Base-by-base conservation (phyloP, 805 yeast species). In the Yamadazyma takamatsuzukensis region DNA sequence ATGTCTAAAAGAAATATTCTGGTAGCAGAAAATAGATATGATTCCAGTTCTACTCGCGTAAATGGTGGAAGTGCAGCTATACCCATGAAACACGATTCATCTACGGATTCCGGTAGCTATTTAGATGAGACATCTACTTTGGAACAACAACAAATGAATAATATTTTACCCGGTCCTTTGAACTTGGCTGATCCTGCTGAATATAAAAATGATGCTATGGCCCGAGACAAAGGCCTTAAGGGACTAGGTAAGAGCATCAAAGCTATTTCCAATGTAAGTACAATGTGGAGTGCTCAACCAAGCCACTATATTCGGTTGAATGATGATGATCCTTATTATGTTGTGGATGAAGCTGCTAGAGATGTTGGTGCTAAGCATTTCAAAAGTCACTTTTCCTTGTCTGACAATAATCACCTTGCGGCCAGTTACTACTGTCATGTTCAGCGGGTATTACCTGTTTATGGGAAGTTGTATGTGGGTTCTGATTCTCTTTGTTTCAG, bases 401-500 rank as follows among this genome's bases (percentile, higher is more conserved):
- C 72, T 4, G 68, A 64, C 0, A 49, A 61, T 2, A 77, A 76
- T 24, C 53, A 49, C 4, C 60, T 89, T 28, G 55, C 80, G 0
- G 78, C 95, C 0, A 70, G 86, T 1, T 90, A 86, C 49, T 80
- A 74, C 48, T 69, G 81, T 1, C 79, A 84, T 56, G 49, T 87
- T 12, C 80, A 76, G 42, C 72, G 83, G 43, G 74, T 83, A 9
- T 60, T 86, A 13, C 96, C 96, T 1, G 63, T 79, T 1, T 88
- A 85, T 56, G 97, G 97, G 1, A 84, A 85, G 46, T 49, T 89
- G 2, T 87, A 87, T 53, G 46, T 90, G 9, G 85, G 95, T 0
- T 63, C 71, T 13, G 68, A 68, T 18, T 75, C 72, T 35, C 51
- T 90, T n/a, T 89, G 95, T 42, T 90, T 83, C 58, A 66, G 93